Base-by-base conservation (phyloP, 2,329 filamentous ascomycete genomes). In the Emmonsiellopsis sp. region DNA sequence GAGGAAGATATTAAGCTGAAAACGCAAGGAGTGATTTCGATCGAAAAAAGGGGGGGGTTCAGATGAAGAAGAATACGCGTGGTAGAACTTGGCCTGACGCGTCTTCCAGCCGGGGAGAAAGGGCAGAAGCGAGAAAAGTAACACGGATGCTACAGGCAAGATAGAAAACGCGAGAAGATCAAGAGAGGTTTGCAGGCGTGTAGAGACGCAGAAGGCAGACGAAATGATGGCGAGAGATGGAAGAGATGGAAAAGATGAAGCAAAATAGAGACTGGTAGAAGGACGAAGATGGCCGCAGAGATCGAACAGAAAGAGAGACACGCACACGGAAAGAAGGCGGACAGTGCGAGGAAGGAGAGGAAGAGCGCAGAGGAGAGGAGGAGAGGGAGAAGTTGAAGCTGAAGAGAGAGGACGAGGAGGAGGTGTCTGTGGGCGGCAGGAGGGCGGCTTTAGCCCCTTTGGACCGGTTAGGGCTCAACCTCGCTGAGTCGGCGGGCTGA, bases 251-350 rank as follows among this genome's bases (percentile, higher is more conserved):
- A 49, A 14, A 56, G 32, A 46, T 55, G 54, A 58, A 58, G 59
- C 61, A 53, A 57, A 49, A 55, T 55, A 58, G 55, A 53, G 17
- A 48, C n/a, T n/a, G 39, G 51, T 49, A 50, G 34, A 50, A 65
- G 63, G 60, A 49, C 58, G 63, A 57, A 67, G 61, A 67, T 68
- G 55, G 48, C 51, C 31, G 44, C 51, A 54, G 53, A 39, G 48
- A 52, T 49, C 39, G 42, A 32, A 39, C 53, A 51, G 53, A 56
- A 55, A 57, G 55, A 39, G 39, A 55, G 56, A 65, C 47, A 42
- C 60, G 57, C 52, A 60, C 39, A 48, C 53, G 51, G 57, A 57
- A 47, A 49, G n/a, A 14, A 49, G 37, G 39, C 42, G 33, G 39
- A 57, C 27, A 47, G 17, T 10, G 49, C 48, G 36, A 34, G 17